These are phyloP conservation scores for Penicillium silybi DNA, from an alignment of 495 filamentous ascomycete genomes.

Conservation along the genomic window DNA sequence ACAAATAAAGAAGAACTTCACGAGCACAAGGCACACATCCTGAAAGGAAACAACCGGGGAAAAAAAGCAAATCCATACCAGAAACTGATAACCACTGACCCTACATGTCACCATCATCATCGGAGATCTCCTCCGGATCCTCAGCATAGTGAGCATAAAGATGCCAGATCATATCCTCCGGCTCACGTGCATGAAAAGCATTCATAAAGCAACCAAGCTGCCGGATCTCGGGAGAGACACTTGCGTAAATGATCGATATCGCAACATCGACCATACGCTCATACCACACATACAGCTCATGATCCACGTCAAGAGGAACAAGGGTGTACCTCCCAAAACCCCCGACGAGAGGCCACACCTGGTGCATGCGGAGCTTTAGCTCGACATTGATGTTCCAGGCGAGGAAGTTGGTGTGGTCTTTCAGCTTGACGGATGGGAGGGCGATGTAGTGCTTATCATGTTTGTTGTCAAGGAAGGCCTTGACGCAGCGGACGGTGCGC, in stretches of 20 bases:
- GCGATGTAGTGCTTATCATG: conserved; percentile 11
- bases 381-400: conserved; percentile 1
- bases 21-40: too few species aligned
- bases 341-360: conserved; percentile 4
- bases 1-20: background rate
- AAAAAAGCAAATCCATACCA: too few species aligned
- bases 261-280: conserved; percentile 8
- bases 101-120: background rate
- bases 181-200: background rate
- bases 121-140: too few species aligned
- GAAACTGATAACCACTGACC: background rate
- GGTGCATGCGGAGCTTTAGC: conserved; percentile 6
- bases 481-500: conserved; percentile 1
- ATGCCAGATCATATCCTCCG: background rate
- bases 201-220: background rate
- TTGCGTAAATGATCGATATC: conserved; percentile 2
- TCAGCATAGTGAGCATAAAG: conserved; percentile 2
- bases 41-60: too few species aligned
- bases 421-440: background rate
- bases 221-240: conserved; percentile 6
- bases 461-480: conserved; percentile 4
- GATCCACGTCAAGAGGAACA: background rate
- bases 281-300: conserved; percentile 6
- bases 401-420: background rate
- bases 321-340: background rate